Evolutionary conservation across 805 yeast genomes (phyloP), one percentile per base, ranked within the genome.

Genomic region (Kodamaea kaohsiungensis): DNA sequence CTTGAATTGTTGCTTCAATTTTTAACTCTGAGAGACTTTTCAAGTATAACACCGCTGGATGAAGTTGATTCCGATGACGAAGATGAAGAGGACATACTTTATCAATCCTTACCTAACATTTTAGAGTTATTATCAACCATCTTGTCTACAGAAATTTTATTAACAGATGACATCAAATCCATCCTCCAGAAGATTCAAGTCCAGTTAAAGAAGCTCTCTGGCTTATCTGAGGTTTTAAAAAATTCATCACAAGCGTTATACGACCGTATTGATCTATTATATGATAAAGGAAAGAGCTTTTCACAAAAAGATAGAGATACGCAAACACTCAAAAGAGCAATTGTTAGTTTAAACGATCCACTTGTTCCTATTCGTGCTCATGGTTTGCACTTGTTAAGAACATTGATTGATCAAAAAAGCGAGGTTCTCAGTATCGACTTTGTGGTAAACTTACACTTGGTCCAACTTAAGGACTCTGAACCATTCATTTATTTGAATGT

Each of bases 401-500:
- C 79, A 53, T 72, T 91, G 43, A 75, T 83, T 5, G 76, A 72
- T 43, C 69, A 67, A 30, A 75, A 75, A 37, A 82, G 89, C n/a
- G 65, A 73, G 0, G 83, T 82, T 0, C 65, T 89, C 12, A 63
- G 79, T 0, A 48, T 81, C 8, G 82, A 79, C 2, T 79, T 81
- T 51, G 93, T 82, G 0, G 68, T 89, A 27, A 76, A 81, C 15
- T 68, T 90, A 12, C 89, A 88, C 64, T 62, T 88, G 15, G 70
- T 77, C 1, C 89, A 87, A 59, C 69, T 95, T 43, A 79, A 80
- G 47, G 96, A 91, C 60, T 77, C 83, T 0, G 99, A 93, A 55
- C 96, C 99, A 0, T 93, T 85, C 66, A 83, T 95, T 13, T 95
- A 90, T 65, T 67, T 95, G 52, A 93, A 90, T 63, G 88, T 87